A percentile compares a stretch with the other conserved stretches of the same genome.
phyloP scores from a whole-genome alignment of 169 alveolate genomes.

The Eimeria falciformis region DNA sequence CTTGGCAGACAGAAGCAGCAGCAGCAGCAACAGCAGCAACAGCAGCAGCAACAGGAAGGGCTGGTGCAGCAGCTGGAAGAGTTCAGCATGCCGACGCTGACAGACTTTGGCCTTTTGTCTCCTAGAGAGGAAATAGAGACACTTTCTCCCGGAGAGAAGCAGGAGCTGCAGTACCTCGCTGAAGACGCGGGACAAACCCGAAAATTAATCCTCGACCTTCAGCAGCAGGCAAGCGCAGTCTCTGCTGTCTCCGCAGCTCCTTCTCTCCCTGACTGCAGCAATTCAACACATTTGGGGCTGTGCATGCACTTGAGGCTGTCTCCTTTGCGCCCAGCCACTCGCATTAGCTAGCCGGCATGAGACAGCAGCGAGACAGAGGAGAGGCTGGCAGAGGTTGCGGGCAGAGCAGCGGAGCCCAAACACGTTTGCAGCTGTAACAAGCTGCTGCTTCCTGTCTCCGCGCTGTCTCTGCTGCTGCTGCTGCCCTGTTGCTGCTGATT shows the following conservation, averaged over 20 bases:
- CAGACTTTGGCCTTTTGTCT: constrained; percentile 45
- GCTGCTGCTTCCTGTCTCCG: constrained; percentile 12
- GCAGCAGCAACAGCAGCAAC: neutral
- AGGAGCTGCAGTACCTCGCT: constrained; percentile 52
- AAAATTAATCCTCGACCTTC: neutral
- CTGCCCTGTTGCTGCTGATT: constrained; percentile 24
- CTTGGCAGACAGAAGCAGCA: neutral
- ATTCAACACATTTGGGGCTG: too few relatives aligned
- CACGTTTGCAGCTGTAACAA: too few relatives aligned
- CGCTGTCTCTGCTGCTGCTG: neutral
- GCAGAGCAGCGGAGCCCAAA: too few relatives aligned
- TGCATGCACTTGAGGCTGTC: too few relatives aligned
- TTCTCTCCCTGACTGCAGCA: too few relatives aligned
- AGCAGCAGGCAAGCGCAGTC: constrained; percentile 22
- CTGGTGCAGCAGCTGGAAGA: constrained; percentile 48
- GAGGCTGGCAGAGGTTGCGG: too few relatives aligned
- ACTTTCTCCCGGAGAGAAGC: constrained; percentile 36
- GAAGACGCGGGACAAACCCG: neutral
- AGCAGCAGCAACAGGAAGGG: constrained; percentile 44
- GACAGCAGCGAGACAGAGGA: too few relatives aligned
- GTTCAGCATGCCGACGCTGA: constrained; percentile 4
- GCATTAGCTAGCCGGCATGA: too few relatives aligned
- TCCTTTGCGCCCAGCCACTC: too few relatives aligned
- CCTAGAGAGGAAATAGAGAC: neutral
- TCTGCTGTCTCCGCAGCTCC: neutral